phyloP scores from a whole-genome alignment of 1,139 yeast species.

The Ashbya aceris region DNA sequence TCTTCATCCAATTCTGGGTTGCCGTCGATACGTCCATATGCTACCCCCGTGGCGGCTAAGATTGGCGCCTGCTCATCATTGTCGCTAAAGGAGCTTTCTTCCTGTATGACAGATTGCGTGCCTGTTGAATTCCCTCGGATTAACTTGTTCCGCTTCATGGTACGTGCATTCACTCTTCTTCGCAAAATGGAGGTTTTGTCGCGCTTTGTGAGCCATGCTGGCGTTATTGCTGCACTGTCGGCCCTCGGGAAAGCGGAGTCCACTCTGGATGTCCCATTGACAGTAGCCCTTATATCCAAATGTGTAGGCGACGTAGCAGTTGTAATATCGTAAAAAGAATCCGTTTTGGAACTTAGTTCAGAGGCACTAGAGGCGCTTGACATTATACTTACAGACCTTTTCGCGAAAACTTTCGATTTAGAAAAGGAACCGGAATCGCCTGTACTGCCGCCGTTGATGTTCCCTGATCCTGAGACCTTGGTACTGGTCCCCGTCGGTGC shows the following conservation, averaged over 20 bases:
- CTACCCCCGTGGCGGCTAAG: not conserved
- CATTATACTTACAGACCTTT: slow-evolving; percentile 31
- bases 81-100: slow-evolving; percentile 26
- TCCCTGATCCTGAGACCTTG: slow-evolving; percentile 2
- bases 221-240: slow-evolving; percentile 14
- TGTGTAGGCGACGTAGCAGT: slow-evolving; percentile 24
- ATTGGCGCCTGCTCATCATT: slow-evolving; percentile 14
- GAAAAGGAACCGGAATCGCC: slow-evolving; percentile 15
- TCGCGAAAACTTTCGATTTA: slow-evolving; percentile 14
- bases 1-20: slow-evolving; percentile 11
- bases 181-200: slow-evolving; percentile 37
- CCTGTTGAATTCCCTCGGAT: slow-evolving; percentile 13
- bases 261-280: slow-evolving; percentile 11
- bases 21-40: slow-evolving; percentile 5
- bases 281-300: slow-evolving; percentile 16
- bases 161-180: slow-evolving; percentile 23
- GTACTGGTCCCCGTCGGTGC: slow-evolving; percentile 12
- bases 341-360: slow-evolving; percentile 34
- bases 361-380: slow-evolving; percentile 36
- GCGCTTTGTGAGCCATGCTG: slow-evolving; percentile 32
- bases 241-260: slow-evolving; percentile 25
- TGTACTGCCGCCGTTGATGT: slow-evolving; percentile 4
- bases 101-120: slow-evolving; percentile 25
- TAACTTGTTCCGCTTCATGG: slow-evolving; percentile 17
- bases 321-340: slow-evolving; percentile 34